Conservation (phyloP, 192 early-diverging fungal genomes). For the Backusella circina region DNA sequence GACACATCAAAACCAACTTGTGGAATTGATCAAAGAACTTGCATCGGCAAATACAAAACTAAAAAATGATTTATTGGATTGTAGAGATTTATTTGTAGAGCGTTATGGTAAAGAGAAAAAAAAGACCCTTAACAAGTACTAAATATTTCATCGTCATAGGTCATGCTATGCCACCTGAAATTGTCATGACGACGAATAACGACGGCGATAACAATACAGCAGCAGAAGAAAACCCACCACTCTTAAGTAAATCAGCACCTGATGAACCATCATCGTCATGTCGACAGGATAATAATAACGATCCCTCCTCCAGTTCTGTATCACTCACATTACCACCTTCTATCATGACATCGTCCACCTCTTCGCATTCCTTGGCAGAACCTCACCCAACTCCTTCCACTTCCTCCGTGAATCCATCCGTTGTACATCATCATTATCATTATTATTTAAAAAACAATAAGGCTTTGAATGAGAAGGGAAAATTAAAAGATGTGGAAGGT, state of each 20-base stretch:
- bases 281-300: not conserved
- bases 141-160: not conserved
- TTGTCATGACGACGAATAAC: not conserved
- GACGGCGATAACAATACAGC: not conserved
- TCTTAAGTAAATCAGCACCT: not conserved
- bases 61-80: slow-evolving; percentile 43
- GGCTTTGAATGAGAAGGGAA: slow-evolving; percentile 1
- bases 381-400: slow-evolving; percentile 6
- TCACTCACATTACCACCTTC: not conserved
- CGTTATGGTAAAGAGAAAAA: slow-evolving; percentile 27
- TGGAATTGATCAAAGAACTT: slow-evolving; percentile 51
- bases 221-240: not conserved
- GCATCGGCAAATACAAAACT: slow-evolving; percentile 51
- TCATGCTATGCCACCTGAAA: not conserved
- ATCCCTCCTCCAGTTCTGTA: not conserved
- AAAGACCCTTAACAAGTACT: no score
- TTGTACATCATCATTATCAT: slow-evolving; percentile 35
- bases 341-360: not conserved
- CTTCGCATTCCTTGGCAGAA: not conserved
- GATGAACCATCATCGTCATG: not conserved
- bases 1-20: slow-evolving; percentile 37
- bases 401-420: not conserved
- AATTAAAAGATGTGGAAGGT: not conserved
- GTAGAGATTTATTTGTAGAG: slow-evolving; percentile 44
- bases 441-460: slow-evolving; percentile 21